Conservation (phyloP, 2,329 filamentous ascomycete genomes). For the Nemania bipapillata region DNA sequence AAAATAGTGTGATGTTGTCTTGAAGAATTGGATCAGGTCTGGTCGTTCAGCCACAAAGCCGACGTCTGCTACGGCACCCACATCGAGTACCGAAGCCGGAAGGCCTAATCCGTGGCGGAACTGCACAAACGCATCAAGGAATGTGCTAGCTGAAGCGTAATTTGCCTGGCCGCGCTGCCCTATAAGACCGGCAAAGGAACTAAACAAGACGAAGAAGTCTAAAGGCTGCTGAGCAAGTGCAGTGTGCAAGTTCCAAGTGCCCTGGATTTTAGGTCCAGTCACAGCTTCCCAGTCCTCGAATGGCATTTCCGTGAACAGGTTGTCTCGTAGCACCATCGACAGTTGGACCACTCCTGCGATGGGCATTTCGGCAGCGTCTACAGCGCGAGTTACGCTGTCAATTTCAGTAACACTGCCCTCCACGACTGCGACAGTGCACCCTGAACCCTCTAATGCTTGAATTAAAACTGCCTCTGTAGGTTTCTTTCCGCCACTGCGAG, state of each 20-base stretch:
- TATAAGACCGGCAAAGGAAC: slow-evolving; percentile 14
- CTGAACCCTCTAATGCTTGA: background rate
- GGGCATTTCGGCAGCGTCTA: background rate
- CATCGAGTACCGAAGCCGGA: slow-evolving; percentile 25
- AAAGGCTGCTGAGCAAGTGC: slow-evolving; percentile 2
- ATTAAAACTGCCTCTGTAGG: slow-evolving; percentile 11
- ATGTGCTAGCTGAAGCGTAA: slow-evolving; percentile 24
- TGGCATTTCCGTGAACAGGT: slow-evolving; percentile 14
- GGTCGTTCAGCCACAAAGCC: slow-evolving; percentile 16
- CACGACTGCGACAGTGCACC: slow-evolving; percentile 14
- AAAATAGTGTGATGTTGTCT: slow-evolving; percentile 9
- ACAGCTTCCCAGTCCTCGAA: slow-evolving; percentile 17
- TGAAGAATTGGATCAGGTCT: slow-evolving; percentile 10
- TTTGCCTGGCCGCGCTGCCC: slow-evolving; percentile 22
- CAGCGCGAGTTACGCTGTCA: background rate
- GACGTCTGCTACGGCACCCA: slow-evolving; percentile 25
- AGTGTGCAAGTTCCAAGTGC: slow-evolving; percentile 23
- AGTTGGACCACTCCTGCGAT: slow-evolving; percentile 21
- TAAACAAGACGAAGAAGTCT: slow-evolving; percentile 30
- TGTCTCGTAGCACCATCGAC: slow-evolving; percentile 25
- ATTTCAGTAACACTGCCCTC: slow-evolving; percentile 17
- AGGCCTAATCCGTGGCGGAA: slow-evolving; percentile 22
- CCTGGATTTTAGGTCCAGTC: slow-evolving; percentile 21
- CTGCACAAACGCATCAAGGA: slow-evolving; percentile 29
- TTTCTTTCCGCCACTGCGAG: slow-evolving; percentile 9